These are phyloP conservation scores for Allium cepa DNA, from an alignment of 106 monocot species.

Conservation along the genomic window DNA sequence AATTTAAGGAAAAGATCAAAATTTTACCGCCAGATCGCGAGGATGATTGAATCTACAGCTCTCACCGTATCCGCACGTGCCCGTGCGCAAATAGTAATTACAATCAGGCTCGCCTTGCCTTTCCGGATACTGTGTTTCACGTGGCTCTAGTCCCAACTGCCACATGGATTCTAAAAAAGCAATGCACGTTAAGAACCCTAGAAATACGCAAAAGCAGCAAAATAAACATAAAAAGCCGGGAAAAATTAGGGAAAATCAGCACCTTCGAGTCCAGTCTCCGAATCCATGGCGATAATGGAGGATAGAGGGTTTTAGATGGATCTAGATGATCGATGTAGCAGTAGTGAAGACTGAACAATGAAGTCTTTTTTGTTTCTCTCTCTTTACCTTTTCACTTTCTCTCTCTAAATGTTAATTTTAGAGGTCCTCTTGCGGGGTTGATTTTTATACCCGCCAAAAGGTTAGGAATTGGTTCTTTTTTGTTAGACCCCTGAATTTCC, in stretches of 20 bases:
- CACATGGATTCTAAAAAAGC: slow-evolving; percentile 51
- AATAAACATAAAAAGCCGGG: background rate
- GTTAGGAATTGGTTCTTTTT: background rate
- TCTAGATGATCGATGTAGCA: slow-evolving; percentile 4
- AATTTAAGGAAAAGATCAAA: background rate
- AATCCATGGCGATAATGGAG: slow-evolving; percentile 10
- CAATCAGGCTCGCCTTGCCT: slow-evolving; percentile 80
- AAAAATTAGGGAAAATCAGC: background rate
- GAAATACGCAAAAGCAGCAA: background rate
- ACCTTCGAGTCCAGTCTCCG: slow-evolving; percentile 62
- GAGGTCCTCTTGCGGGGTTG: background rate
- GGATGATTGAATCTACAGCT: slow-evolving; percentile 92
- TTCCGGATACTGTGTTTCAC: slow-evolving; percentile 46
- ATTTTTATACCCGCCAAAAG: slow-evolving; percentile 11
- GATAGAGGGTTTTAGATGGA: background rate
- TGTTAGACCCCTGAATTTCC: background rate
- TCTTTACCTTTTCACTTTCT: background rate
- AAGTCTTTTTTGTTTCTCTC: background rate
- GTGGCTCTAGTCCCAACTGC: slow-evolving; percentile 42
- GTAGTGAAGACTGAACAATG: slow-evolving; percentile 4
- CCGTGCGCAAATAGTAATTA: slow-evolving; percentile 72
- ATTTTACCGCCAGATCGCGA: slow-evolving; percentile 27
- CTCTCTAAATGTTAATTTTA: slow-evolving; percentile 1
- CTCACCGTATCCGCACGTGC: slow-evolving; percentile 74
- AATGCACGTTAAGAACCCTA: slow-evolving; percentile 9